Percentiles rank a stretch among this genome's conserved stretches.
Conservation (phyloP, 768 basidiomycete species). For the Pulveroboletus sp. region DNA sequence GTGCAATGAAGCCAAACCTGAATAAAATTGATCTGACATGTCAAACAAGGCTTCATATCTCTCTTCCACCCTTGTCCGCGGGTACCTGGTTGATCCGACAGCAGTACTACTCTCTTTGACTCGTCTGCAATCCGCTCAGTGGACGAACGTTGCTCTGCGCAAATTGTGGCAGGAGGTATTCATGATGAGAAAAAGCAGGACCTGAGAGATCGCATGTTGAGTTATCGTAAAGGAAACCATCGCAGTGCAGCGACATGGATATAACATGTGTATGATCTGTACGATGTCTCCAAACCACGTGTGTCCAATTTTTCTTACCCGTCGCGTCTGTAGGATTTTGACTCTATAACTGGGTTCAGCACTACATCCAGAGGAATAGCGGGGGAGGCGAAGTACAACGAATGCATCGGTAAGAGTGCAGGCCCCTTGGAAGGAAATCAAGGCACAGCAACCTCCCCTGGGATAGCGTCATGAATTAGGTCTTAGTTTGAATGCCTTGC, state of each 20-base stretch:
- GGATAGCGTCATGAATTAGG: neutral
- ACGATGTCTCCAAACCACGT: neutral
- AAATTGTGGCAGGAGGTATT: no score
- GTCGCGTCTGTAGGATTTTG: neutral
- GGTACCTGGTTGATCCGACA: neutral
- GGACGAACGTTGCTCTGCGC: neutral
- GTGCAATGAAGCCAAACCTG: neutral
- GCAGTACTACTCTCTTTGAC: neutral
- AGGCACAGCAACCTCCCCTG: neutral
- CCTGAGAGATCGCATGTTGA: neutral
- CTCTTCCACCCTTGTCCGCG: neutral
- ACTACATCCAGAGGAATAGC: neutral
- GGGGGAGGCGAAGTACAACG: neutral
- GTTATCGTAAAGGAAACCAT: neutral
- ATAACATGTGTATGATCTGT: no score
- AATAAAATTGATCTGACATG: neutral
- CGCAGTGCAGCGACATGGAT: neutral
- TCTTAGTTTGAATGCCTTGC: neutral
- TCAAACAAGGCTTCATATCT: neutral
- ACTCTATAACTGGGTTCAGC: no score
- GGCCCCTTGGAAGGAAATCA: no score
- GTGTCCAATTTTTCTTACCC: neutral
- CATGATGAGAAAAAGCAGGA: neutral
- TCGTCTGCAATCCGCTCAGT: no score
- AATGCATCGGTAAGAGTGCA: no score